Base-by-base conservation (phyloP, 495 filamentous ascomycete species). In the Penicillium malachiteum region DNA sequence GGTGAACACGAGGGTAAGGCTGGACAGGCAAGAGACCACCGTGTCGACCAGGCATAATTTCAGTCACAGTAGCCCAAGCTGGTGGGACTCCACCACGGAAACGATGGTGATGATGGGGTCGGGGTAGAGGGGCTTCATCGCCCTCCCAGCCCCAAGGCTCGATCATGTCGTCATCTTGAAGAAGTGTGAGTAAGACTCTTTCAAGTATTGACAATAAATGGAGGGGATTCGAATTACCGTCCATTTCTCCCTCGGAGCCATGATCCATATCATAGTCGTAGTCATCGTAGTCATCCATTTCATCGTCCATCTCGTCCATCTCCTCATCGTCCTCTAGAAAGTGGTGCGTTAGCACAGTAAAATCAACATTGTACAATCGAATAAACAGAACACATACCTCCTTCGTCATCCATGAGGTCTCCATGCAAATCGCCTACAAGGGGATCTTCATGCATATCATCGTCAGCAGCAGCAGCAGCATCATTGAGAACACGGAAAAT, bases 351-450 rank as follows among this genome's bases (percentile, higher is more conserved):
- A 34, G 14, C 12, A 34, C 11, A 12, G 13, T 54, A 11, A 43
- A 21, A 37, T 11, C 9, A 35, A 16, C 21, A 49, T 8, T 21
- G n/a, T 10, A 17, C 12, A 45, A 34, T n/a, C 14, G 39, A 16
- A 7, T n/a, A 26, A 10, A 26, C 16, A 13, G 13, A 21, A 21
- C 61, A 83, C 85, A 72, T 73, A 89, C 87, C 85, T 58, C 83
- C 84, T 67, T 86, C 86, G 46, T 86, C 85, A 48, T 89, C 88
- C 14, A 89, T 87, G 8, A 77, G 68, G 51, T 77, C 76, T 55
- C 77, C 76, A 42, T 73, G 70, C 32, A 76, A 56, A 61, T 75
- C 74, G 26, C 63, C 71, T 31, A 68, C 72, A 35, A 78, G 60
- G 43, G 64, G 59, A 56, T 73, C 69, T 14, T 52, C 66, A 17